These are phyloP conservation scores for Caryopteris hybrid DNA, from an alignment of 305 asterid genomes.

Conservation along the genomic window DNA sequence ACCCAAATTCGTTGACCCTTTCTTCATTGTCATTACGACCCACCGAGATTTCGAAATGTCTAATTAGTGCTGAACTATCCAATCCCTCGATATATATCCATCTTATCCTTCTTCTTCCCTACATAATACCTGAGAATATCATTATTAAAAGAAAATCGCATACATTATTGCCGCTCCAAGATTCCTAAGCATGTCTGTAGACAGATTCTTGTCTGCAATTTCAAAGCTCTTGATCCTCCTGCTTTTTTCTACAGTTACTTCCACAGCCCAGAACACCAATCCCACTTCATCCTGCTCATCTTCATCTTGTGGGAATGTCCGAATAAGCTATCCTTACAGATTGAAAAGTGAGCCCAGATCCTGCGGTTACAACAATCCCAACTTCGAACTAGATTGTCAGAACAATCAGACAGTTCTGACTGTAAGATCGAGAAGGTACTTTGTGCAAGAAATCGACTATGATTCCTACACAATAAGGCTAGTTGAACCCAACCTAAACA, in stretches of 20 bases:
- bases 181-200: conserved; percentile 15
- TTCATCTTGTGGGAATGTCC: conserved; percentile 36
- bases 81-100: too few species aligned
- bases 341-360: conserved; percentile 14
- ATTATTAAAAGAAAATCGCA: background rate
- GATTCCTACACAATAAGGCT: conserved; percentile 26
- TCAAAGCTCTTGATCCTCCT: conserved; percentile 19
- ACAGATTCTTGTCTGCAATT: background rate
- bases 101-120: background rate
- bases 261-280: conserved; percentile 27
- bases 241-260: conserved; percentile 9
- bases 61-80: too few species aligned
- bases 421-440: conserved; percentile 13
- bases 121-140: background rate
- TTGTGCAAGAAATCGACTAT: conserved; percentile 37
- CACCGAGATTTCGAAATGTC: too few species aligned
- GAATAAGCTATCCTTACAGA: conserved; percentile 36
- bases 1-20: too few species aligned
- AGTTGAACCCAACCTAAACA: conserved; percentile 31
- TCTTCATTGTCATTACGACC: too few species aligned
- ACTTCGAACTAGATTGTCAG: conserved; percentile 28
- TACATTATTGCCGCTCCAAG: background rate
- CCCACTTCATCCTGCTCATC: conserved; percentile 28
- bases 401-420: conserved; percentile 30
- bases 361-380: conserved; percentile 27